Percentiles rank a stretch among this genome's conserved stretches.
Evolutionary conservation across 768 basidiomycete species (phyloP).

Genomic region (Holtermanniella nyarrowii): DNA sequence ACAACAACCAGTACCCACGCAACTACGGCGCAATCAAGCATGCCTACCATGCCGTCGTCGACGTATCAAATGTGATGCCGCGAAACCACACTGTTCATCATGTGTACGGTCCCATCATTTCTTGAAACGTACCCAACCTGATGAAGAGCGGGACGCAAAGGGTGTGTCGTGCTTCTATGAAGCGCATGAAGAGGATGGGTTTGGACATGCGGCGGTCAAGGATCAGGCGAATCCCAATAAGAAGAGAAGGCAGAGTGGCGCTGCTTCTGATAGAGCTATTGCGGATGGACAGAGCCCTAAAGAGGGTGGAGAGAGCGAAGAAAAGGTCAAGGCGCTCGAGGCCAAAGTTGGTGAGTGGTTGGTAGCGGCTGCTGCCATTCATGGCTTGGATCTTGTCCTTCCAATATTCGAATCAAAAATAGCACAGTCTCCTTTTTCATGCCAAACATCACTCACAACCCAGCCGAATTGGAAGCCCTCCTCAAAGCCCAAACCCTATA

Average conservation of each 20-base stretch:
- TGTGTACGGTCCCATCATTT: constrained; percentile 15
- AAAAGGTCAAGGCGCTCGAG: constrained; percentile 11
- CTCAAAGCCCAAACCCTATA: neutral
- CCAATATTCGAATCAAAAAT: too few relatives aligned
- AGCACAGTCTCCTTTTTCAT: too few relatives aligned
- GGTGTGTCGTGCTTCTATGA: constrained; percentile 22
- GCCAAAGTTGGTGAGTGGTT: constrained; percentile 19
- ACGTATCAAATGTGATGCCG: constrained; percentile 18
- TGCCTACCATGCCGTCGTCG: constrained; percentile 16
- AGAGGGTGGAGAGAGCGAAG: too few relatives aligned
- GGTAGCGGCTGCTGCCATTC: too few relatives aligned
- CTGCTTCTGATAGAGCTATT: too few relatives aligned
- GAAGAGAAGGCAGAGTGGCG: neutral
- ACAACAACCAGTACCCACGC: neutral
- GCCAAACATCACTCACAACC: too few relatives aligned
- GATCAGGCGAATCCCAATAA: neutral
- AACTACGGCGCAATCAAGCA: constrained; percentile 15
- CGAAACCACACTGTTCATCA: constrained; percentile 14
- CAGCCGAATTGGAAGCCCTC: neutral
- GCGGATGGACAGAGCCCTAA: too few relatives aligned
- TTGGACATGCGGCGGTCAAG: constrained; percentile 39
- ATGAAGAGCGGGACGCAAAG: constrained; percentile 15
- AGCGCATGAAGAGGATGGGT: constrained; percentile 30
- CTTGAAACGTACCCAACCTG: constrained; percentile 16
- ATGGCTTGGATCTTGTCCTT: too few relatives aligned